Conservation (phyloP, 176 grass and related monocot genomes). For the Leersia perrieri region DNA sequence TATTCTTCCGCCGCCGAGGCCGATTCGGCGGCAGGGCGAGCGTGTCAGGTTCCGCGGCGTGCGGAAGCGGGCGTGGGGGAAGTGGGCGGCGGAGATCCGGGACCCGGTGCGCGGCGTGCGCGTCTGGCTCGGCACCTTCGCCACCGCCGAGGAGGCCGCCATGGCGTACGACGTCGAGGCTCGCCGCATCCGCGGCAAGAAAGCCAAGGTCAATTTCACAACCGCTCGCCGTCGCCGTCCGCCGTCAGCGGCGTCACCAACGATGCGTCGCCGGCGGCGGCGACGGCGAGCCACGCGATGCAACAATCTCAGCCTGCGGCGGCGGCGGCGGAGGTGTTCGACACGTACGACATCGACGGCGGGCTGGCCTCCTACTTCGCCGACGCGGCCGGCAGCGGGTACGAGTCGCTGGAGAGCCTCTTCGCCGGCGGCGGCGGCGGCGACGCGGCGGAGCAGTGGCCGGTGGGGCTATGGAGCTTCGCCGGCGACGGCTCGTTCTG, state of each 20-base stretch:
- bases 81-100: slow-evolving; percentile 76
- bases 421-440: not conserved
- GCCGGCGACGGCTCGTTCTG: not conserved
- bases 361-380: not conserved
- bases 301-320: too few species aligned
- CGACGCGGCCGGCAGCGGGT: not conserved
- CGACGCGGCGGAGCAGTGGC: not conserved
- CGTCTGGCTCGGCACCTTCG: slow-evolving; percentile 84
- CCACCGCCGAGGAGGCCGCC: slow-evolving; percentile 66
- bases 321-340: not conserved
- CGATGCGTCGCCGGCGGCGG: too few species aligned
- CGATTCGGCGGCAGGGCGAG: too few species aligned
- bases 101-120: slow-evolving; percentile 63
- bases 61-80: slow-evolving; percentile 69
- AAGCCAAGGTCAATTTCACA: not conserved
- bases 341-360: not conserved
- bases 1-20: not conserved
- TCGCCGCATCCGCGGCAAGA: slow-evolving; percentile 49
- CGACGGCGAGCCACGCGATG: too few species aligned
- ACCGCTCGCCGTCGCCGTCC: not conserved
- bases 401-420: not conserved
- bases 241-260: not conserved
- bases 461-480: slow-evolving; percentile 11
- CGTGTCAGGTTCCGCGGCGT: slow-evolving; percentile 73
- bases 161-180: slow-evolving; percentile 65